A percentile compares a stretch with the other conserved stretches of the same genome.
phyloP scores from a whole-genome alignment of 2,329 filamentous ascomycete species.

The Diplodia scrobiculata region DNA sequence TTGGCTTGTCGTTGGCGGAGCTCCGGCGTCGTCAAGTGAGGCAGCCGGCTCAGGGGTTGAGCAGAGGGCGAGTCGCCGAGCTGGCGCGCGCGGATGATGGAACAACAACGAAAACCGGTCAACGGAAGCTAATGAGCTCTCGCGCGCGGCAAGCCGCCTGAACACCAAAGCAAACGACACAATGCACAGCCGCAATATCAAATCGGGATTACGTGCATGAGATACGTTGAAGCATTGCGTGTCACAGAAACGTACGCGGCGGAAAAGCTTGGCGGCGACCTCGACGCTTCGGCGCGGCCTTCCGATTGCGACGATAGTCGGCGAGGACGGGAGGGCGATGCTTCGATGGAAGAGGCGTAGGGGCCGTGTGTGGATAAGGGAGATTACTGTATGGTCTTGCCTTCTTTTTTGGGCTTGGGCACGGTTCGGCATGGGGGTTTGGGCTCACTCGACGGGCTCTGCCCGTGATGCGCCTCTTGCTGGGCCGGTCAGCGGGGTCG shows the following conservation, averaged over 20 bases:
- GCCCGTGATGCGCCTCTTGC: not conserved
- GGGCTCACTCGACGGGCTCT: not conserved
- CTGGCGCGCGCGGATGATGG: not conserved
- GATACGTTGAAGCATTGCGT: not conserved
- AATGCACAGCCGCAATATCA: constrained; percentile 3
- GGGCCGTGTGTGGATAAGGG: not conserved
- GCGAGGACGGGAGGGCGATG: not conserved
- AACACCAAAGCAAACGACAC: no score
- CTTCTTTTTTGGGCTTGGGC: not conserved
- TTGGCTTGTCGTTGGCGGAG: no score
- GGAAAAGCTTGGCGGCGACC: constrained; percentile 4
- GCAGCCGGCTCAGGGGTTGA: not conserved
- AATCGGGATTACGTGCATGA: not conserved
- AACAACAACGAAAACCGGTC: not conserved
- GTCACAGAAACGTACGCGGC: not conserved
- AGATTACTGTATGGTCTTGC: constrained; percentile 5
- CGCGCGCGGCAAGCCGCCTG: not conserved
- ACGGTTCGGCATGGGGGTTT: not conserved
- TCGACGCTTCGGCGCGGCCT: not conserved
- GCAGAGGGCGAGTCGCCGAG: not conserved
- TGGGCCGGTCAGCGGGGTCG: constrained; percentile 1
- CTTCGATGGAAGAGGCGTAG: not conserved
- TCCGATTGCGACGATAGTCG: not conserved
- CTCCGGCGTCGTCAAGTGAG: not conserved
- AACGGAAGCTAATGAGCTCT: not conserved